Base-by-base conservation (phyloP, 2,329 filamentous ascomycete genomes). In the Aspergillus bombycis region DNA sequence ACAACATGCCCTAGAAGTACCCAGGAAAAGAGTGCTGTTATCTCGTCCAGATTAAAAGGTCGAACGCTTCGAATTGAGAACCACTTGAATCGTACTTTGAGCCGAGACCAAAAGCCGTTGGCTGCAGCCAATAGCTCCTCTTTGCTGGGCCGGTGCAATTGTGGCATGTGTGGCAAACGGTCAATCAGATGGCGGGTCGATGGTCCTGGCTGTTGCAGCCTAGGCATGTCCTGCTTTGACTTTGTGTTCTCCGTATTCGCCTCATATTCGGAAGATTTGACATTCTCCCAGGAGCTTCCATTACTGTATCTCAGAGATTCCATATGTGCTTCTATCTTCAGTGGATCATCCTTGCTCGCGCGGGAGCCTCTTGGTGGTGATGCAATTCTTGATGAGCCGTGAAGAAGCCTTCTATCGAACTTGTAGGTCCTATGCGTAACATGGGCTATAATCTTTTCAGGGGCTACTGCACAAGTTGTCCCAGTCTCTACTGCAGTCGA, bases 61-160 rank as follows among this genome's bases (percentile, higher is more conserved):
- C 95, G 86, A 77, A 91, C 92, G 75, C 94, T 97, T 74, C 94
- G 86, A 71, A 99, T 99, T 2, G 95, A 96, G 72, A 95, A 90
- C 95, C 95, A 99, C 79, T 99, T 99, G 82, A 98, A 96, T 46
- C 93, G 90, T 28, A 98, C 91, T 74, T 91, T 93, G 52, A 97
- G 79, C 56, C 95, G 88, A 66, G 96, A 90, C 89, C 93, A 95
- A 77, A 98, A 97, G 1, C 94, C 94, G 26, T 89, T 97, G 41
- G 95, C 93, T 5, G 95, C 94, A 23, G 92, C 91, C 41, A 99
- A 83, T 32, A 99, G 85, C 77, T 99, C 95, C 75, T 97, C 94
- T 75, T 96, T 97, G 9, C 90, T 94, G 6, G 95, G 94, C 23
- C 94, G 86, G 80, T 97, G 86, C 43, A 89, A 77, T 66, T 88